Evolutionary conservation across 768 basidiomycete genomes (phyloP), one percentile per base, ranked within the genome.

Genomic region (Nidularia sp.): DNA sequence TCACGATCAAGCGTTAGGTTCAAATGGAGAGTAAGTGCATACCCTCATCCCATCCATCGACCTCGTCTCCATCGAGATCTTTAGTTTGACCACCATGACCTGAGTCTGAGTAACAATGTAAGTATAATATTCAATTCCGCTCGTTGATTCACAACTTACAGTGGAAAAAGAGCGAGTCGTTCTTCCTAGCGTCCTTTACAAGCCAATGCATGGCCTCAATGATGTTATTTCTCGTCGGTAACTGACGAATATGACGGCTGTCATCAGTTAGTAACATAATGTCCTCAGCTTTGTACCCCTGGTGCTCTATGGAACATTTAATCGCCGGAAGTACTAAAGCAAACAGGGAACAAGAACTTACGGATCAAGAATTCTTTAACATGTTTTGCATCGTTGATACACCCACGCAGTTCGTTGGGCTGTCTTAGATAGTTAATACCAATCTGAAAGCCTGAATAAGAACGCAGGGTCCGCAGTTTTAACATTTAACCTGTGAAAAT

Each of bases 61-160:
- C 69, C 67, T 95, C 86, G 57, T 92, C 90, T 2, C 89, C 90
- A 57, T 90, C 78, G 1, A 69, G 54, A 67, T 97, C 93, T 49
- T 74, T 76, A 2, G 86, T 85, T 62, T 95, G 94, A 7, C 94
- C 96, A n/a, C 97, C 96, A 60, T 98, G 95, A 0, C 95, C 96
- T 1, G 94, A 96, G 68, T 92, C 88, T 90, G 50, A 6, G 41
- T 13, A 29, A 29, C 31, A 22, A 33, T 6, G 31, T 32, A 48
- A 34, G 41, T 44, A 47, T 42, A 31, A n/a, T 42, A 15, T 35
- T n/a, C 9, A 25, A 6, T 12, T 31, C 50, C 22, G 34, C 34
- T 15, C 7, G 7, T 49, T 41, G 8, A 4, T 41, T 18, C 8
- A 48, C 32, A 6, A 6, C 76, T 50, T 63, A 78, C 84, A 91